phyloP scores from a whole-genome alignment of 2,329 filamentous ascomycete genomes.

The Fusarium illudens region DNA sequence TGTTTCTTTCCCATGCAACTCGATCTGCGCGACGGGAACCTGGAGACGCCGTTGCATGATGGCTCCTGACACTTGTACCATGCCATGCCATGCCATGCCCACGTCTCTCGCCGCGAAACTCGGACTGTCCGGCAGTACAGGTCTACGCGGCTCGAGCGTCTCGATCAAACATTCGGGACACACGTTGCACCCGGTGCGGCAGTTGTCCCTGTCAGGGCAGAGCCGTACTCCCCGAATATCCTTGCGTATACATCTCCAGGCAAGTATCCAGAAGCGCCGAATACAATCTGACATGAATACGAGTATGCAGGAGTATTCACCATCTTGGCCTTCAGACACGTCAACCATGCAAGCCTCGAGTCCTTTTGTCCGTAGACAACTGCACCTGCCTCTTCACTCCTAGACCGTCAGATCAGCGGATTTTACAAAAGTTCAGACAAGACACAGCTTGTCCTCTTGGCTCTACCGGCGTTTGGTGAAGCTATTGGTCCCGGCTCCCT shows the following conservation, averaged over 20 bases:
- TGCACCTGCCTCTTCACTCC: slow-evolving; percentile 30
- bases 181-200: background rate
- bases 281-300: background rate
- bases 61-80: background rate
- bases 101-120: background rate
- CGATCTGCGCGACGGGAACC: background rate
- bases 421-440: slow-evolving; percentile 11
- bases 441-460: slow-evolving; percentile 4
- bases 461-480: background rate
- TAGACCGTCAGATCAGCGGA: slow-evolving; percentile 5
- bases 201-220: slow-evolving; percentile 5
- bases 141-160: background rate
- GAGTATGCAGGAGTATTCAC: slow-evolving; percentile 5
- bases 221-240: slow-evolving; percentile 34
- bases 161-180: background rate
- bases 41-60: slow-evolving; percentile 9
- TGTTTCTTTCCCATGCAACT: background rate
- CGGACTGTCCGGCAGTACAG: background rate
- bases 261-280: background rate
- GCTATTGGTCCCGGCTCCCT: slow-evolving; percentile 5
- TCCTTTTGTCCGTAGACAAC: background rate
- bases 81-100: background rate
- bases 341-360: slow-evolving; percentile 6
- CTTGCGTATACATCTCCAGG: slow-evolving; percentile 1
- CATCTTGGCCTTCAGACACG: slow-evolving; percentile 19